phyloP scores from a whole-genome alignment of 495 filamentous ascomycete genomes.

The Poronia punctata region DNA sequence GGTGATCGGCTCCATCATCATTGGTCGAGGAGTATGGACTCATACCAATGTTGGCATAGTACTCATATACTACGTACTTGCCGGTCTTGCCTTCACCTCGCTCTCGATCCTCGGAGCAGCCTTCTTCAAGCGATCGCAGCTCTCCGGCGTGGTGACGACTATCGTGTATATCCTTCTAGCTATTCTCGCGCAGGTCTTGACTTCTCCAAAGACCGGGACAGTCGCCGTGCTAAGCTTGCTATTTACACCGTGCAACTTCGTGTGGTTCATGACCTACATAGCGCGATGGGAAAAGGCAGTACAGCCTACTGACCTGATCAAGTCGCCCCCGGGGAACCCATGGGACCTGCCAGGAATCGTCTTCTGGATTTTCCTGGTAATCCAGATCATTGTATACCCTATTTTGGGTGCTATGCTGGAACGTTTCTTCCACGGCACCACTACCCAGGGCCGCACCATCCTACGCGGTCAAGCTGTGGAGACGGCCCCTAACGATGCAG shows the following conservation, averaged over 20 bases:
- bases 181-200: constrained; percentile 60
- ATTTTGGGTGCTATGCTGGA: constrained; percentile 66
- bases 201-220: constrained; percentile 46
- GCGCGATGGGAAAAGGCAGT: constrained; percentile 58
- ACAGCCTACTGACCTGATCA: constrained; percentile 47
- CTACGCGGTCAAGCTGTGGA: constrained; percentile 28
- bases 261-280: constrained; percentile 61
- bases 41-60: constrained; percentile 53
- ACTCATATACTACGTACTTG: constrained; percentile 55
- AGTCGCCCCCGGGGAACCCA: constrained; percentile 50
- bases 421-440: constrained; percentile 65
- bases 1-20: constrained; percentile 58
- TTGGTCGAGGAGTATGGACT: constrained; percentile 55
- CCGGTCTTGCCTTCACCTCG: constrained; percentile 57
- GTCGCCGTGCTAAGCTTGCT: constrained; percentile 59
- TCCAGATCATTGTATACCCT: constrained; percentile 70
- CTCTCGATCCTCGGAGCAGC: constrained; percentile 63
- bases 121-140: constrained; percentile 72
- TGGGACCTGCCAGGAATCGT: constrained; percentile 59
- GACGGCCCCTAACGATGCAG: constrained; percentile 41
- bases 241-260: constrained; percentile 72
- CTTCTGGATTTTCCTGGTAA: constrained; percentile 59
- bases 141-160: constrained; percentile 63
- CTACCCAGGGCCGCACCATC: constrained; percentile 53
- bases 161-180: constrained; percentile 60